A percentile compares a stretch with the other conserved stretches of the same genome.
These are phyloP conservation scores for Lentinula raphanica DNA, from an alignment of 768 basidiomycete genomes.

Conservation along the genomic window DNA sequence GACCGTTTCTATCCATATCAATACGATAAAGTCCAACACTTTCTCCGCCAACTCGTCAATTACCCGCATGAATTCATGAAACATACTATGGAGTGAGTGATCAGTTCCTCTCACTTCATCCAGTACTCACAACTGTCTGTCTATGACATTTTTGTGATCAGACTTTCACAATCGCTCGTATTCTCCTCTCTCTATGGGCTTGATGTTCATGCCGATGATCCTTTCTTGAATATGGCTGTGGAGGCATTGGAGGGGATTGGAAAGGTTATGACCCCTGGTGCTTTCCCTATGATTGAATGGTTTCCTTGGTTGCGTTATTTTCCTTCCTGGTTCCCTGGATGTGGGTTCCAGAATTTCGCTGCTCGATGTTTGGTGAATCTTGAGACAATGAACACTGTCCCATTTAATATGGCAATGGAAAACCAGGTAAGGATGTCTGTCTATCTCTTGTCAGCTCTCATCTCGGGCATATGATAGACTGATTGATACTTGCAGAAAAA, in stretches of 20 bases:
- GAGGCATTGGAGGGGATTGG: neutral
- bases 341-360: neutral
- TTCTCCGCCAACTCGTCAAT: neutral
- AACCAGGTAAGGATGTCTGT: neutral
- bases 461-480: too few relatives aligned
- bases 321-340: constrained; percentile 6
- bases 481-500: neutral
- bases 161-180: neutral
- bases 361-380: neutral
- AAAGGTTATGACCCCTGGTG: neutral
- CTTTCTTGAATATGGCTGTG: neutral
- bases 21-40: neutral
- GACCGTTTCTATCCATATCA: neutral
- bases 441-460: too few relatives aligned
- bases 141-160: neutral
- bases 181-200: neutral
- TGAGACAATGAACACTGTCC: neutral
- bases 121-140: too few relatives aligned
- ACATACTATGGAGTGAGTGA: neutral
- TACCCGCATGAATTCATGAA: neutral
- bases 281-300: neutral
- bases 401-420: neutral
- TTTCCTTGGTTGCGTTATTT: neutral
- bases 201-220: neutral
- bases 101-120: too few relatives aligned